Percentiles rank a stretch among this genome's conserved stretches.
Evolutionary conservation across 371 early-diverging fungal genomes (phyloP).

Genomic region (Mortierella sp.): DNA sequence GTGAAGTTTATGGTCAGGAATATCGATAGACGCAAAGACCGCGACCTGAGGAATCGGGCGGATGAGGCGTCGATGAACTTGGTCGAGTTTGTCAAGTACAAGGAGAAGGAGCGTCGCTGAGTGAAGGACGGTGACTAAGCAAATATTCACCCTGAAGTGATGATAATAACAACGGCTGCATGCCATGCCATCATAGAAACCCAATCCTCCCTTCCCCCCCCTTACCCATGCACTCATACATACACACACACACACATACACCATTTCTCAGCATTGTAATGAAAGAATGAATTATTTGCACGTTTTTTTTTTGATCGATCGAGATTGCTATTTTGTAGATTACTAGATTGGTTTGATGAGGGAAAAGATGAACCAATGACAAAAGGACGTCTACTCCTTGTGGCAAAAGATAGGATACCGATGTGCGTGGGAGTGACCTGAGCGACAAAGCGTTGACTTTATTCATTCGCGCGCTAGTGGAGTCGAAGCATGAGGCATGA

Average conservation of each 20-base stretch:
- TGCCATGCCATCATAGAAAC: background rate
- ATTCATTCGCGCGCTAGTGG: background rate
- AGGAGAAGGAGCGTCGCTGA: slow-evolving; percentile 70
- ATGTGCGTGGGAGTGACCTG: background rate
- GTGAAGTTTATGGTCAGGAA: slow-evolving; percentile 65
- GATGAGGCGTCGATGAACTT: slow-evolving; percentile 88
- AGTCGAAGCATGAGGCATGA: background rate
- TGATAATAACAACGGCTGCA: background rate
- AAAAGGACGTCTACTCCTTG: background rate
- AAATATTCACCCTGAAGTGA: background rate
- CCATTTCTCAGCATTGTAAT: background rate
- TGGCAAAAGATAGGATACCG: background rate
- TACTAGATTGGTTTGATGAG: background rate
- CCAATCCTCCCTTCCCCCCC: background rate
- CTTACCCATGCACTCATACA: background rate
- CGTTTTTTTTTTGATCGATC: slow-evolving; percentile 1
- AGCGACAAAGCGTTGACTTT: background rate
- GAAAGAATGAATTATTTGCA: background rate
- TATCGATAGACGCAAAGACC: slow-evolving; percentile 81
- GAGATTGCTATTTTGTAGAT: background rate
- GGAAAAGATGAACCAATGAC: background rate
- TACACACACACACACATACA: background rate
- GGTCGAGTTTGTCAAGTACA: slow-evolving; percentile 89
- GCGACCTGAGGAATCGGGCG: slow-evolving; percentile 80
- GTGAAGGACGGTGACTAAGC: slow-evolving; percentile 13